Evolutionary conservation across 2,329 filamentous ascomycete species (phyloP).

Genomic region (Aspergillus candidus): DNA sequence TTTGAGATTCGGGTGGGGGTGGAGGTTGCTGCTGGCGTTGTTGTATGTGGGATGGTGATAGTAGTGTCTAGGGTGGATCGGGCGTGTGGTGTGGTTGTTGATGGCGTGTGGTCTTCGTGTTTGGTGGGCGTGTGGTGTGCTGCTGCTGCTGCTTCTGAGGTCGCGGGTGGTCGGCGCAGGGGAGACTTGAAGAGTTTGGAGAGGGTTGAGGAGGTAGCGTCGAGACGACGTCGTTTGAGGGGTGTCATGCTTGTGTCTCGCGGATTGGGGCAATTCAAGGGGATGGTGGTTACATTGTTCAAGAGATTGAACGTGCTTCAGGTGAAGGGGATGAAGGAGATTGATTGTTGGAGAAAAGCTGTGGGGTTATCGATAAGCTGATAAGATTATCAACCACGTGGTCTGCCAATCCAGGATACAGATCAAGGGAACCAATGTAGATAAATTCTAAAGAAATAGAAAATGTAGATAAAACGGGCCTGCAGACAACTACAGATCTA

Average conservation of each 20-base stretch:
- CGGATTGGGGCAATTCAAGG: too few species aligned
- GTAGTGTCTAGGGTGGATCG: not conserved
- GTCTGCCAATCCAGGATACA: too few species aligned
- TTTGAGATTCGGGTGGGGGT: not conserved
- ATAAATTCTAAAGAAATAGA: not conserved
- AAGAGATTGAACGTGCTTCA: too few species aligned
- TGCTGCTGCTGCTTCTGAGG: conserved; percentile 6
- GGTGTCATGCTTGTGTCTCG: not conserved
- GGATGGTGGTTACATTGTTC: too few species aligned
- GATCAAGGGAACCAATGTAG: too few species aligned
- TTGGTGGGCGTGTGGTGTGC: not conserved
- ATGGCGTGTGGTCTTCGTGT: too few species aligned
- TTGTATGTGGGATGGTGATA: not conserved
- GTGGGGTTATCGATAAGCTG: too few species aligned
- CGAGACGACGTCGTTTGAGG: conserved; percentile 59
- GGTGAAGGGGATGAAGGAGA: too few species aligned
- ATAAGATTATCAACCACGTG: not conserved
- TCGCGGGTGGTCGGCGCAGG: conserved; percentile 43
- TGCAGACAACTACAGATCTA: too few species aligned
- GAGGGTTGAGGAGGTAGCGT: conserved; percentile 53
- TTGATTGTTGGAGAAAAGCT: too few species aligned
- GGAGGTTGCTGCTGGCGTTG: not conserved
- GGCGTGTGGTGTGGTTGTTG: too few species aligned
- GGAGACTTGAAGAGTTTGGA: conserved; percentile 69
- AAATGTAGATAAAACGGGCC: not conserved